phyloP scores from a whole-genome alignment of 768 basidiomycete genomes.

The Naganishia kalamii region DNA sequence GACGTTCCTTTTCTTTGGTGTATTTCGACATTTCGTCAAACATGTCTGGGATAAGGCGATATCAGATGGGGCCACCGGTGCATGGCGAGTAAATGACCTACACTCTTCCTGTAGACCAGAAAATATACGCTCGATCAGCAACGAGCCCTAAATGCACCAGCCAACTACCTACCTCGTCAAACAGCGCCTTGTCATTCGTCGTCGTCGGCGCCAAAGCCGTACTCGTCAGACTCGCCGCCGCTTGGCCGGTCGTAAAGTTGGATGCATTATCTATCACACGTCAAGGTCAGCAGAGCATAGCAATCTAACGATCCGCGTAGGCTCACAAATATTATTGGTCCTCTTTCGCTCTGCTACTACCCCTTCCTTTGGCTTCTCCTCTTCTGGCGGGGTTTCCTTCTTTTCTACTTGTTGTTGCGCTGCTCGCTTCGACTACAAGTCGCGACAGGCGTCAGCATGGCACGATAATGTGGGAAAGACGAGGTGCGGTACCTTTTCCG shows the following conservation, averaged over 20 bases:
- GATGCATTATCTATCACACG: constrained; percentile 52
- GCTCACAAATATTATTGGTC: constrained; percentile 19
- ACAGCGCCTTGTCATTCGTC: constrained; percentile 70
- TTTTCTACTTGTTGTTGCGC: constrained; percentile 9
- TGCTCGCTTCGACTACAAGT: background rate
- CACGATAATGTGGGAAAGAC: background rate
- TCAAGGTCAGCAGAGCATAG: background rate
- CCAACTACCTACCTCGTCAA: constrained; percentile 63
- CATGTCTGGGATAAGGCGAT: constrained; percentile 57
- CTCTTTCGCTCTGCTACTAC: constrained; percentile 26
- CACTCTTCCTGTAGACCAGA: constrained; percentile 63
- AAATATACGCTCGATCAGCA: background rate
- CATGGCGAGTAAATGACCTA: constrained; percentile 24
- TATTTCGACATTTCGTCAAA: constrained; percentile 84
- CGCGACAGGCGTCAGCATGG: background rate
- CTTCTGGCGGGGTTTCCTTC: constrained; percentile 19
- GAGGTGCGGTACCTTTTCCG: constrained; percentile 40
- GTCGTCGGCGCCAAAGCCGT: constrained; percentile 78
- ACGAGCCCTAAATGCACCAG: background rate
- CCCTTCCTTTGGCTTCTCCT: constrained; percentile 23
- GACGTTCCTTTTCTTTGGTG: constrained; percentile 82
- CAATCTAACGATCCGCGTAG: background rate
- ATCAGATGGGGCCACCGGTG: too few relatives aligned
- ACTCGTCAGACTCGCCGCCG: constrained; percentile 88
- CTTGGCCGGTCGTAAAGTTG: constrained; percentile 59